Evolutionary conservation across 768 basidiomycete species (phyloP).

Genomic region (Tricholoma sp.): DNA sequence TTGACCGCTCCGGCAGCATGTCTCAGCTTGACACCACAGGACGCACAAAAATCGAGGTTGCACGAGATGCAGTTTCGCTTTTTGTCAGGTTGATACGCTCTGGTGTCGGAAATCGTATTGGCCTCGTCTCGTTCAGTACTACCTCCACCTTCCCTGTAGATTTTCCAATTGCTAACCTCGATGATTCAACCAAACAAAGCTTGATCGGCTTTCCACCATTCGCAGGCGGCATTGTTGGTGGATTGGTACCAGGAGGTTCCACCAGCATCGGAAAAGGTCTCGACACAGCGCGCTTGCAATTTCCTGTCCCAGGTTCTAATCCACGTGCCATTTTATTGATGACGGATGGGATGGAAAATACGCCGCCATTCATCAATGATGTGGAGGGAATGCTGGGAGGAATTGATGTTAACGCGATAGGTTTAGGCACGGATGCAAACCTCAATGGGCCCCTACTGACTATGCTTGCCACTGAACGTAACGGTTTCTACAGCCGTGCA

Average conservation of each 20-base stretch:
- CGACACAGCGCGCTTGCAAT: not conserved
- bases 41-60: not conserved
- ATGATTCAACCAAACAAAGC: not conserved
- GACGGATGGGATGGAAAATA: not conserved
- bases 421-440: not conserved
- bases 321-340: not conserved
- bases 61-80: not conserved
- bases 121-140: not conserved
- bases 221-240: not conserved
- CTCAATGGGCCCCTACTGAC: not conserved
- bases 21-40: not conserved
- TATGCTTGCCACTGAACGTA: not conserved
- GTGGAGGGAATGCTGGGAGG: not conserved
- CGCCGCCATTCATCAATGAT: not conserved
- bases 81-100: not conserved
- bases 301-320: not conserved
- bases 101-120: not conserved
- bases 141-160: not conserved
- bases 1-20: not conserved
- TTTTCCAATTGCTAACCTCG: not conserved
- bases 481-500: not conserved
- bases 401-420: not conserved
- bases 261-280: not conserved
- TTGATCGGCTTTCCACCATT: not conserved
- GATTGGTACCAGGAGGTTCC: not conserved